Evolutionary conservation across 257 asterid genomes (phyloP).

Genomic region (Orobanche coerulescens): DNA sequence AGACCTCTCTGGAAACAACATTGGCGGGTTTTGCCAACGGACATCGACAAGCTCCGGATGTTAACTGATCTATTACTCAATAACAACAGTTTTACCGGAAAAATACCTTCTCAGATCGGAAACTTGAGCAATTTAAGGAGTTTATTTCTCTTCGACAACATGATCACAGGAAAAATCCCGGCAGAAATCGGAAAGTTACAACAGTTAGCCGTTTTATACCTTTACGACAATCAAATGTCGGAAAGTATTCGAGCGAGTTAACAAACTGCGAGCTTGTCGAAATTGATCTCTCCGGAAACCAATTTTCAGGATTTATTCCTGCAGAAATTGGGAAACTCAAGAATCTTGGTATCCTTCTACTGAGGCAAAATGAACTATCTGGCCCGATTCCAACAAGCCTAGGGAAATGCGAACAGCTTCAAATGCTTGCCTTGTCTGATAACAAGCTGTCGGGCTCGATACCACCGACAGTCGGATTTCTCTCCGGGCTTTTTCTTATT

Average conservation of each 20-base stretch:
- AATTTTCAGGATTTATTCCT: conserved; percentile 63
- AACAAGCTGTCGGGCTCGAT: conserved; percentile 71
- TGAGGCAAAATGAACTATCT: conserved; percentile 63
- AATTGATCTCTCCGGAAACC: conserved; percentile 76
- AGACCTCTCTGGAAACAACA: conserved; percentile 67
- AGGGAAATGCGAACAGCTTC: conserved; percentile 77
- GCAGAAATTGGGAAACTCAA: conserved; percentile 64
- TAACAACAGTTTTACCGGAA: conserved; percentile 70
- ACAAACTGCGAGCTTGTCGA: conserved; percentile 58
- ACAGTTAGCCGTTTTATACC: conserved; percentile 43
- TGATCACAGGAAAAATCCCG: conserved; percentile 61
- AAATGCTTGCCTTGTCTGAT: conserved; percentile 60
- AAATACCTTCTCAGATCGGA: conserved; percentile 56
- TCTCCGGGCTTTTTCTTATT: conserved; percentile 46
- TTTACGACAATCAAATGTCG: conserved; percentile 72
- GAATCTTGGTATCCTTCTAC: conserved; percentile 51
- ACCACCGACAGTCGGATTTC: conserved; percentile 60
- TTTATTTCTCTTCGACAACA: conserved; percentile 57
- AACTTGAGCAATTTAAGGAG: conserved; percentile 51
- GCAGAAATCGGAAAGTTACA: conserved; percentile 60
- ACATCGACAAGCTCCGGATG: conserved; percentile 37
- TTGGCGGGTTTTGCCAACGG: conserved; percentile 49
- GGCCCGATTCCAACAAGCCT: conserved; percentile 73
- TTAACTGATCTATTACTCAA: conserved; percentile 81
- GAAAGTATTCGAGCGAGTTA: conserved; percentile 57